Percentiles rank a stretch among this genome's conserved stretches.
These are phyloP conservation scores for Nigrospora oryzae DNA, from an alignment of 2,329 filamentous ascomycete species.

Conservation along the genomic window DNA sequence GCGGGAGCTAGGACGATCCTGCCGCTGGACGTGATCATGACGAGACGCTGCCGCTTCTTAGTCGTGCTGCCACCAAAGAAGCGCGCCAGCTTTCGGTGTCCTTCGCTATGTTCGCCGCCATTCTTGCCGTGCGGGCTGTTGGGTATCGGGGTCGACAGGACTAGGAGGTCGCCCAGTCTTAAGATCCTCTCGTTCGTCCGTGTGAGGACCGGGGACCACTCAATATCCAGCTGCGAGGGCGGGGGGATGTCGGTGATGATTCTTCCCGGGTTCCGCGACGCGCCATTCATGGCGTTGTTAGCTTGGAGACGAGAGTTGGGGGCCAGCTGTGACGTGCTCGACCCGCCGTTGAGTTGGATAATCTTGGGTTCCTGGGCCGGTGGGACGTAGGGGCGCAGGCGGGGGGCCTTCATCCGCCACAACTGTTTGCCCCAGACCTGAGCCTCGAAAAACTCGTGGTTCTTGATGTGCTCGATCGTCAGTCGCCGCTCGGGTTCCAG, in stretches of 20 bases:
- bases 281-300: conserved; percentile 32
- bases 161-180: conserved; percentile 84
- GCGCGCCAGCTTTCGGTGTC: conserved; percentile 80
- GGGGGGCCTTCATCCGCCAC: conserved; percentile 85
- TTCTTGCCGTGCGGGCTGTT: conserved; percentile 62
- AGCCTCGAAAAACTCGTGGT: conserved; percentile 90
- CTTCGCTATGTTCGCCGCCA: conserved; percentile 60
- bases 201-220: conserved; percentile 94
- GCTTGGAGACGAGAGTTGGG: conserved; percentile 17
- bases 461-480: conserved; percentile 93
- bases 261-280: conserved; percentile 57
- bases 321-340: conserved; percentile 19
- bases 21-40: conserved; percentile 90
- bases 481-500: conserved; percentile 77
- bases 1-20: conserved; percentile 84
- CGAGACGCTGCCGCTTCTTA: conserved; percentile 87
- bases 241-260: conserved; percentile 93
- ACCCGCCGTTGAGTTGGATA: conserved; percentile 61
- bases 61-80: conserved; percentile 88
- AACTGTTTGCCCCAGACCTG: conserved; percentile 74
- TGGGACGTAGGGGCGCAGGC: conserved; percentile 75
- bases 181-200: conserved; percentile 88
- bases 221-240: conserved; percentile 94
- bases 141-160: conserved; percentile 69
- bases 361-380: conserved; percentile 64